These are phyloP conservation scores for Exophiala calicioides DNA, from an alignment of 2,329 filamentous ascomycete genomes.

Conservation along the genomic window DNA sequence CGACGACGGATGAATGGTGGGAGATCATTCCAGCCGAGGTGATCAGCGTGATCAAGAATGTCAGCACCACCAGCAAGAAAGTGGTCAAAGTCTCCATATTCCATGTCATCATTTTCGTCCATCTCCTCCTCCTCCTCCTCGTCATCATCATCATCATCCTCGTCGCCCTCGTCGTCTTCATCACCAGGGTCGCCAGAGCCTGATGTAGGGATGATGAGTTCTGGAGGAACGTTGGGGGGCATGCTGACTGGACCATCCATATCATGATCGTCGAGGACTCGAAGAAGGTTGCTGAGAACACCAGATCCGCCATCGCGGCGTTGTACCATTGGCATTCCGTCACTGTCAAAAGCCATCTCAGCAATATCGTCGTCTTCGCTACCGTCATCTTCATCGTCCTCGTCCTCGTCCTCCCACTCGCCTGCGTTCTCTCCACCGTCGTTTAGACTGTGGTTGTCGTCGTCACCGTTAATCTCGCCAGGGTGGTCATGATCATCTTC, in stretches of 20 bases:
- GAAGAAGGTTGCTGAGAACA: constrained; percentile 35
- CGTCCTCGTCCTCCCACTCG: constrained; percentile 54
- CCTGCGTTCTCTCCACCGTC: constrained; percentile 43
- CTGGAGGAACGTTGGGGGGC: constrained; percentile 19
- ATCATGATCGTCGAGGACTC: constrained; percentile 28
- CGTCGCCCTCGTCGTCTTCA: constrained; percentile 50
- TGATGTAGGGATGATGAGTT: constrained; percentile 22
- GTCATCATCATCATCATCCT: constrained; percentile 61
- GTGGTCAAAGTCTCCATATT: constrained; percentile 34
- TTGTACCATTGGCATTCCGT: constrained; percentile 41
- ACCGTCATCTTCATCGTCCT: constrained; percentile 46
- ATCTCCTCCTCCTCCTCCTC: constrained; percentile 46
- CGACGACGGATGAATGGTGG: constrained; percentile 41
- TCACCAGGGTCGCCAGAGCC: constrained; percentile 24
- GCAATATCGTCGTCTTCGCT: constrained; percentile 47
- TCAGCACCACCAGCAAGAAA: constrained; percentile 47
- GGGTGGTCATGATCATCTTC: constrained; percentile 59
- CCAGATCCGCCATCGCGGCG: constrained; percentile 44
- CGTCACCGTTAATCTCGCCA: constrained; percentile 40
- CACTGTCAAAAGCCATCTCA: constrained; percentile 45
- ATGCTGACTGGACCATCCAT: constrained; percentile 17
- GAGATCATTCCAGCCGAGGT: constrained; percentile 38
- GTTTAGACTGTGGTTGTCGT: constrained; percentile 35
- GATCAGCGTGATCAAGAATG: constrained; percentile 68
- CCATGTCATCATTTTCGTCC: constrained; percentile 46